Base-by-base conservation (phyloP, 2,329 filamentous ascomycete genomes). In the Fulvia fulva region DNA sequence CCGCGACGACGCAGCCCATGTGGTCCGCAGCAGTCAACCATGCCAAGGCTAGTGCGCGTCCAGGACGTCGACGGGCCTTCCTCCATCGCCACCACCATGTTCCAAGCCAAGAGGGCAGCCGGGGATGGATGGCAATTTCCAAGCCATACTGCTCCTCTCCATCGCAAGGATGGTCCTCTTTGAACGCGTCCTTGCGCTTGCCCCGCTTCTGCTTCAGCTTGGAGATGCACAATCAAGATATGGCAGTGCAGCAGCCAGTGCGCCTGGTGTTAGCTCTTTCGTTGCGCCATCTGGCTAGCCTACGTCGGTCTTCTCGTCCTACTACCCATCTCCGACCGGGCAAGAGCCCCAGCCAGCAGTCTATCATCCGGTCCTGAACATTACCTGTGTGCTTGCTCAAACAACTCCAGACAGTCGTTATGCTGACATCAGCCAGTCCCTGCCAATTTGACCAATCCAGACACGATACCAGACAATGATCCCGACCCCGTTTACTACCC, bases 281-380 rank as follows among this genome's bases (percentile, higher is more conserved):
- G 72, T 75, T 19, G 77, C 78, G 9, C 74, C 78, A 0, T 71
- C 76, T 9, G 78, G 76, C 3, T 82, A 82, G 58, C 81, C 80
- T 5, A 81, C 80, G 0, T 75, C 75, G 4, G 77, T 75, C 8
- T 83, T 81, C 65, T 74, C 76, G 26, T 80, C 74, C 54, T 83
- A 83, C 65, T 79, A 79, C 63, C 57, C 63, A 55, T 72, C 75
- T 21, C 75, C 78, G 3, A 70, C 76, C 51, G 80, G 77, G n/a
- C 70, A 75, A 60, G 74, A 82, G 66, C 80, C 80, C n/a, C 80
- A 83, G 63, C 80, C 80, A 26, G 77, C 76, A 14, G 67, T 86
- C 3, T 61, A 41, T n/a, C 55, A 85, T 68, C 79, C 81, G 0
- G 71, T 84, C 26, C 68, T 83, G 49, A 80, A 84, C 61, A 74